phyloP scores from a whole-genome alignment of 2,329 filamentous ascomycete species.

The Fonsecaea pugnacius region DNA sequence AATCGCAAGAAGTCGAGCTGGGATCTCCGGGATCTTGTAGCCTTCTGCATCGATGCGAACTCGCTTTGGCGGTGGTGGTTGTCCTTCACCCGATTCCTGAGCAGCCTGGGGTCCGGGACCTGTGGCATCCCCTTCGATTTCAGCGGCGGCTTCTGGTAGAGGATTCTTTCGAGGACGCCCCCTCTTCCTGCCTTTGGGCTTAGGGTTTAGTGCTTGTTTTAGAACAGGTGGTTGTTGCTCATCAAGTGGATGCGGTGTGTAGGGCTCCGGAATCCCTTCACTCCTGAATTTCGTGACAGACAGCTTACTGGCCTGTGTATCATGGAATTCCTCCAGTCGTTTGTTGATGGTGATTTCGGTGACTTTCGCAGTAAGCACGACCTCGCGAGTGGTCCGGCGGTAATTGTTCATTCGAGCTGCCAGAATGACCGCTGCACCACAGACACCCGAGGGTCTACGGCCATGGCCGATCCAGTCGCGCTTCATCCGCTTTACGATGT shows the following conservation, averaged over 20 bases:
- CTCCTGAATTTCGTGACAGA: constrained; percentile 81
- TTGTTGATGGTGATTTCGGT: constrained; percentile 91
- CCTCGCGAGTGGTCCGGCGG: constrained; percentile 84
- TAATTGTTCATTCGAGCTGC: constrained; percentile 99
- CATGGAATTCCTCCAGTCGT: constrained; percentile 87
- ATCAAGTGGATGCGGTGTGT: constrained; percentile 41
- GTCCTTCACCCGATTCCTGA: constrained; percentile 51
- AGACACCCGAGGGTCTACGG: constrained; percentile 88
- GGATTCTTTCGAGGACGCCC: constrained; percentile 39
- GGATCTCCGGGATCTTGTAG: constrained; percentile 64
- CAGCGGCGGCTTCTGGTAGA: constrained; percentile 44
- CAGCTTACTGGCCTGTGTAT: constrained; percentile 80
- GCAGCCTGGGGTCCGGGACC: constrained; percentile 49
- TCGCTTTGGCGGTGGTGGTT: constrained; percentile 37
- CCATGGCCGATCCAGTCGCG: constrained; percentile 72
- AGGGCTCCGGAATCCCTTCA: constrained; percentile 57
- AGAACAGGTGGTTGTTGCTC: constrained; percentile 70
- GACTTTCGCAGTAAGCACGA: constrained; percentile 98
- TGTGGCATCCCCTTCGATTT: constrained; percentile 54
- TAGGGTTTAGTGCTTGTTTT: constrained; percentile 61
- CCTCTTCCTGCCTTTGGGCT: constrained; percentile 58
- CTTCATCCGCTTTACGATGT: constrained; percentile 19
- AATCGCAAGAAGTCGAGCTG: constrained; percentile 39
- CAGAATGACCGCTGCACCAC: constrained; percentile 90
- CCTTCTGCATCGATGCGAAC: constrained; percentile 67